Evolutionary conservation across 2,329 filamentous ascomycete genomes (phyloP).

Genomic region (Colletotrichum truncatum): DNA sequence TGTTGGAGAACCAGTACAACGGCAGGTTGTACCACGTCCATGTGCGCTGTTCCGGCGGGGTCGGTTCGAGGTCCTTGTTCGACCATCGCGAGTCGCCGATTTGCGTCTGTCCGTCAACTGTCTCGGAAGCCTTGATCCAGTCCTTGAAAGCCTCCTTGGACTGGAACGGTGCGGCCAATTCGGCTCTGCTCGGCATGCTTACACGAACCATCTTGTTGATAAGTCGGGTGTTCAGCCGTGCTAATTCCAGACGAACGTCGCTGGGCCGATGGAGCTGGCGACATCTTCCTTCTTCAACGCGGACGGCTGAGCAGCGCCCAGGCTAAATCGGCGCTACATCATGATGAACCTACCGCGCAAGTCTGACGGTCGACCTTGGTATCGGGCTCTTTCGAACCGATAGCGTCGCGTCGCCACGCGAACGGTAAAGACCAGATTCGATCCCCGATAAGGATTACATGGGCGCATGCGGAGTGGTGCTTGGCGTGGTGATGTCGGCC

Average conservation of each 20-base stretch:
- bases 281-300: background rate
- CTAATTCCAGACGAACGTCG: too few relatives aligned
- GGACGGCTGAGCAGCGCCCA: too few relatives aligned
- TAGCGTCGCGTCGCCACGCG: conserved; percentile 13
- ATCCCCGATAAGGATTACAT: conserved; percentile 16
- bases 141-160: conserved; percentile 35
- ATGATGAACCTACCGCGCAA: background rate
- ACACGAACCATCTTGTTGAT: conserved; percentile 9
- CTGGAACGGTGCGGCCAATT: conserved; percentile 34
- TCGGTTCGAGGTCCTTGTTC: conserved; percentile 42
- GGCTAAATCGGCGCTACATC: too few relatives aligned
- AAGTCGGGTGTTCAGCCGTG: too few relatives aligned
- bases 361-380: background rate
- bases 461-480: background rate
- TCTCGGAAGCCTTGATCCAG: conserved; percentile 34
- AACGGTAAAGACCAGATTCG: background rate
- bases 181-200: conserved; percentile 15
- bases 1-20: conserved; percentile 39
- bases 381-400: conserved; percentile 32
- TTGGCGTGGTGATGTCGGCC: conserved; percentile 12
- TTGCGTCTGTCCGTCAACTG: conserved; percentile 25
- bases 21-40: conserved; percentile 41
- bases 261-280: too few relatives aligned
- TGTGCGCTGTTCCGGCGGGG: conserved; percentile 36
- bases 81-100: conserved; percentile 39